These are phyloP conservation scores for Jatropha podagrica DNA, from an alignment of 441 rosid genomes.

Conservation along the genomic window DNA sequence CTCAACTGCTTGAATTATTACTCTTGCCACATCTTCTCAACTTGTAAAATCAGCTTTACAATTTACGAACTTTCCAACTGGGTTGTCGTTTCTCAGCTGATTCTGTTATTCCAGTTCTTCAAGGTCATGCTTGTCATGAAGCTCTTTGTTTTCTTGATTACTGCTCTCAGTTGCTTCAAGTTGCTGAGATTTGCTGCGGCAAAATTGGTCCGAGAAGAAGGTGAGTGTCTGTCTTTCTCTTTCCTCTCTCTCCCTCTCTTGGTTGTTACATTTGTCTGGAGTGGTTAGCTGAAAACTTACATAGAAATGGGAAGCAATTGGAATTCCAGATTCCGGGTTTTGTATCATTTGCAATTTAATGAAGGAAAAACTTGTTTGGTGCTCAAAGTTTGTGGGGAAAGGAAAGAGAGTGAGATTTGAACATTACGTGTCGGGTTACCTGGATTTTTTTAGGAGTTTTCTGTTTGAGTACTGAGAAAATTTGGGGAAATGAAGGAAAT, in stretches of 20 bases:
- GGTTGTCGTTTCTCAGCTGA: not conserved
- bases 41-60: not conserved
- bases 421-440: not conserved
- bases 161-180: conserved; percentile 45
- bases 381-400: not conserved
- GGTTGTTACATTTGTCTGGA: not conserved
- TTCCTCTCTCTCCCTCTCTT: not conserved
- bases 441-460: not conserved
- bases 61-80: not conserved
- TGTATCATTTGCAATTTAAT: not conserved
- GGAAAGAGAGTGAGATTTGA: not conserved
- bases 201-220: conserved; percentile 62
- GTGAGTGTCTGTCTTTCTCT: conserved; percentile 24
- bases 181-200: conserved; percentile 39
- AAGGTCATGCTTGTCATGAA: conserved; percentile 33
- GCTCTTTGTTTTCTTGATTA: conserved; percentile 35
- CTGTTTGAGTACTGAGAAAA: conserved; percentile 20
- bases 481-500: conserved; percentile 13
- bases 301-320: conserved; percentile 18
- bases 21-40: not conserved
- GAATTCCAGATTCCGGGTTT: conserved; percentile 4
- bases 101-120: conserved; percentile 1
- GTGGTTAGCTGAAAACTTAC: conserved; percentile 20
- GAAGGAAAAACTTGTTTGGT: not conserved
- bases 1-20: not conserved